Percentiles rank a stretch among this genome's conserved stretches.
Evolutionary conservation across 2,329 filamentous ascomycete genomes (phyloP).

Genomic region (Neurospora crassa): DNA sequence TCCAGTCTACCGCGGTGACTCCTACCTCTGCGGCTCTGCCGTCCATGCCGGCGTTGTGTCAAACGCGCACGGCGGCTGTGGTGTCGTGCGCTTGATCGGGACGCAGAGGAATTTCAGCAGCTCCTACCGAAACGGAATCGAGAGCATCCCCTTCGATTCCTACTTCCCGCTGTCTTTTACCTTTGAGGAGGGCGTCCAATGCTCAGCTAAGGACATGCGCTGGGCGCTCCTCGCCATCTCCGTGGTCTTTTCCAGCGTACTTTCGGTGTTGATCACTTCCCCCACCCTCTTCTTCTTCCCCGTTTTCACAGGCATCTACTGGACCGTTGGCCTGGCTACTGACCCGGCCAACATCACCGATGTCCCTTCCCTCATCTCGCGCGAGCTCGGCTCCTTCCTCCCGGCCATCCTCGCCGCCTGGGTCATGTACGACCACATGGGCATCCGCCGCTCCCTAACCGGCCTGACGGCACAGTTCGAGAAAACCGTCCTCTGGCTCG

Average conservation of each 20-base stretch:
- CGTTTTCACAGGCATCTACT: constrained; percentile 73
- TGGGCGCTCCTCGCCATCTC: constrained; percentile 82
- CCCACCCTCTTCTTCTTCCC: constrained; percentile 77
- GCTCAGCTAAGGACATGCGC: constrained; percentile 65
- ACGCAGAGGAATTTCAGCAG: constrained; percentile 49
- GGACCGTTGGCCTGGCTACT: constrained; percentile 81
- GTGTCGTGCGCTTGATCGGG: constrained; percentile 59
- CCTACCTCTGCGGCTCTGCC: constrained; percentile 69
- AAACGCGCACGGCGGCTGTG: constrained; percentile 60
- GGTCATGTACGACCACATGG: constrained; percentile 80
- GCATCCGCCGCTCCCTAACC: constrained; percentile 58
- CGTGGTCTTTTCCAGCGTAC: constrained; percentile 62
- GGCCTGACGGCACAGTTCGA: constrained; percentile 76
- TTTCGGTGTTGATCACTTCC: constrained; percentile 75
- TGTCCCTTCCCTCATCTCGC: constrained; percentile 64
- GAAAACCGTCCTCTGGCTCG: constrained; percentile 84
- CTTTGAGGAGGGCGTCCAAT: constrained; percentile 57
- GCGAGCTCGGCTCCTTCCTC: constrained; percentile 70
- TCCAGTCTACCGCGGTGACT: constrained; percentile 74
- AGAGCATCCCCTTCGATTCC: constrained; percentile 70
- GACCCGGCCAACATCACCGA: constrained; percentile 66
- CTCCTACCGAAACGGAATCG: constrained; percentile 62
- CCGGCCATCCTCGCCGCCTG: constrained; percentile 81
- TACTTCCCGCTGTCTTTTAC: constrained; percentile 83
- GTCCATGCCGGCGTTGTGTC: constrained; percentile 68